Base-by-base conservation (phyloP, 768 basidiomycete genomes). In the Wakefieldia striispora region DNA sequence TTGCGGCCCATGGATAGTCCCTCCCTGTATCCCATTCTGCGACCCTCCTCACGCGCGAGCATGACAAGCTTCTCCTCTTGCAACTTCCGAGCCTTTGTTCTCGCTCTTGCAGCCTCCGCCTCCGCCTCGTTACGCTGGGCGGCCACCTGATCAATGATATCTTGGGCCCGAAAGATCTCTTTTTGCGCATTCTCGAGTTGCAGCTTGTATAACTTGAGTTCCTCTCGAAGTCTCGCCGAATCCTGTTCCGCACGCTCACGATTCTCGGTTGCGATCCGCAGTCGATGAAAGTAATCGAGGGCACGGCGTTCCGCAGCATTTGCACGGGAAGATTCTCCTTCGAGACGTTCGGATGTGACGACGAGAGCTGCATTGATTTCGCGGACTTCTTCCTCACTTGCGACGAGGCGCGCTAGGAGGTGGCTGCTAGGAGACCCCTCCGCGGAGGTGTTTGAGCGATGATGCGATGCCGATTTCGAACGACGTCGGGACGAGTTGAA, bases 251-350 rank as follows among this genome's bases (percentile, higher is more conserved):
- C 61, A 12, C 61, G 60, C 7, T 68, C 53, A 35, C 75, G 70
- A 29, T 66, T 70, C 12, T 75, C 73, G 23, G 71, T 74, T 10
- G 70, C 71, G 35, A 66, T 60, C 40, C 70, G 71, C 47, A 78
- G 63, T 21, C 72, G 68, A 45, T 67, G 62, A 20, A 74, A 75
- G 52, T 77, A 69, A 40, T 77, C 77, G 38, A 75, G 63, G n/a
- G 75, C 75, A 34, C 75, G 72, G 35, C 66, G 66, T 52, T 78
- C 76, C n/a, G 76, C 73, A 21, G 70, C 65, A 24, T 68, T 68
- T 20, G 74, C 76, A 46, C 76, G 75, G 24, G 58, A 56, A 3
- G 75, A 69, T 51, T 77, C 76, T 12, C 57, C 50, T 45, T 76
- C 73, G 37, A 77, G 63, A n/a, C 68, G 66, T 36, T 68, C 66